Evolutionary conservation across 768 basidiomycete species (phyloP).

Genomic region (Lyophyllum semitale): DNA sequence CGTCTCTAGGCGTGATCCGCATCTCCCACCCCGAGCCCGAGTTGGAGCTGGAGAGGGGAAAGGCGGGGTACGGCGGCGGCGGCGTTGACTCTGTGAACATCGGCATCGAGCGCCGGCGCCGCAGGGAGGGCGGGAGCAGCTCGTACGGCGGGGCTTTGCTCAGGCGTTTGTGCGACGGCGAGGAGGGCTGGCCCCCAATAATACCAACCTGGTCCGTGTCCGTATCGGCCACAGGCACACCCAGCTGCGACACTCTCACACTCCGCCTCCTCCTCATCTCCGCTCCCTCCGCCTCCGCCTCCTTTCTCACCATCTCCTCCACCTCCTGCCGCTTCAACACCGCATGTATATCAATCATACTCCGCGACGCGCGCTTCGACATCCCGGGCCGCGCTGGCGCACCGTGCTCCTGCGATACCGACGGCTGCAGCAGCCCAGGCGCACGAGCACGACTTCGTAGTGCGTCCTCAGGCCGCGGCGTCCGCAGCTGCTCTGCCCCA

Average conservation of each 20-base stretch:
- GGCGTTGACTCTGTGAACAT: slow-evolving; percentile 56
- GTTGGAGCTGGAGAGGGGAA: slow-evolving; percentile 24
- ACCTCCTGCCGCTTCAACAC: slow-evolving; percentile 31
- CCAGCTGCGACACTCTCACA: background rate
- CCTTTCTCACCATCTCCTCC: slow-evolving; percentile 30
- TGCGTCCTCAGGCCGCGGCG: slow-evolving; percentile 22
- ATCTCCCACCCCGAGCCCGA: too few relatives aligned
- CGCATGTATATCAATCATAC: slow-evolving; percentile 59
- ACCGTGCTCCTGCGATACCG: background rate
- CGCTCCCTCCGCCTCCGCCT: slow-evolving; percentile 18
- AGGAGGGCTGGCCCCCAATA: too few relatives aligned
- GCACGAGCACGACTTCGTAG: background rate
- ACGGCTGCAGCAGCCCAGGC: slow-evolving; percentile 3
- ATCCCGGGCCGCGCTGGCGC: slow-evolving; percentile 40
- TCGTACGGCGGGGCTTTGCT: slow-evolving; percentile 38
- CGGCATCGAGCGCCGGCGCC: slow-evolving; percentile 71
- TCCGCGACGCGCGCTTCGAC: slow-evolving; percentile 62
- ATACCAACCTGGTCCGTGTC: too few relatives aligned
- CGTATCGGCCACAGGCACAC: slow-evolving; percentile 16
- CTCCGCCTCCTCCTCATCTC: slow-evolving; percentile 4
- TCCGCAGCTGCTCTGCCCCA: slow-evolving; percentile 18
- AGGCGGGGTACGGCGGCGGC: slow-evolving; percentile 70
- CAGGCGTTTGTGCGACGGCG: slow-evolving; percentile 22
- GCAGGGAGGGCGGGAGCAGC: slow-evolving; percentile 31
- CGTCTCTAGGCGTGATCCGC: slow-evolving; percentile 56